These are phyloP conservation scores for Aureobasidium vineae DNA, from an alignment of 2,329 filamentous ascomycete genomes.

Conservation along the genomic window DNA sequence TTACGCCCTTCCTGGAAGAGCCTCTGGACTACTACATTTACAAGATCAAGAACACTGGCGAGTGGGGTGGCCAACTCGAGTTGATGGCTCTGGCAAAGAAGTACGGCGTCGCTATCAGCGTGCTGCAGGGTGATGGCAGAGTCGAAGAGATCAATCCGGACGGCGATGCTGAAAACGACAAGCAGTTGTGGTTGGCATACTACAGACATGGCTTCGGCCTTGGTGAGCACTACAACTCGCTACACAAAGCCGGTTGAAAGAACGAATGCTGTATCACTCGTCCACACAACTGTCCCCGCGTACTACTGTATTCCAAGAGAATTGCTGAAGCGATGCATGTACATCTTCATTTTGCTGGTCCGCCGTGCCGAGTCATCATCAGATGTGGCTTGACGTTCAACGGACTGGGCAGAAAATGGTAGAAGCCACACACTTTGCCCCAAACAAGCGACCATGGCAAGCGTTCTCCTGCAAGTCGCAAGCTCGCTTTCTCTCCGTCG, in stretches of 20 bases:
- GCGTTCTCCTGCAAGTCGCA: too few species aligned
- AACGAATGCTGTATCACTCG: neutral
- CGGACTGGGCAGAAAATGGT: too few species aligned
- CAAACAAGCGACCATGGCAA: too few species aligned
- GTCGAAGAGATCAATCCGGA: constrained; percentile 69
- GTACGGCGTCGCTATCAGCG: constrained; percentile 76
- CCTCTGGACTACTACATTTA: constrained; percentile 68
- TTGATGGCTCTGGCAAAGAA: constrained; percentile 76
- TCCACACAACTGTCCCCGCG: neutral
- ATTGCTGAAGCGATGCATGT: too few species aligned
- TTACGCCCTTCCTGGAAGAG: constrained; percentile 83
- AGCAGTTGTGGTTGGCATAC: constrained; percentile 85
- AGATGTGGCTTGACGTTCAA: too few species aligned
- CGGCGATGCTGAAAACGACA: constrained; percentile 48
- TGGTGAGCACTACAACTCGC: constrained; percentile 95
- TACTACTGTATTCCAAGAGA: too few species aligned
- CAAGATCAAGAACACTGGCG: constrained; percentile 81
- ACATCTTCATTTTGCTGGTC: too few species aligned
- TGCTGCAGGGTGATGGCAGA: constrained; percentile 77
- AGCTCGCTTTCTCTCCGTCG: too few species aligned
- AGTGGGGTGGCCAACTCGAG: constrained; percentile 96
- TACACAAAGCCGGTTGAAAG: constrained; percentile 47
- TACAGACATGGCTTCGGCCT: constrained; percentile 92
- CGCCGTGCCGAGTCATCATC: too few species aligned
- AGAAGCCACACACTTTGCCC: too few species aligned